Base-by-base conservation (phyloP, 352 stramenopile genomes). In the Phytophthora hibernalis region DNA sequence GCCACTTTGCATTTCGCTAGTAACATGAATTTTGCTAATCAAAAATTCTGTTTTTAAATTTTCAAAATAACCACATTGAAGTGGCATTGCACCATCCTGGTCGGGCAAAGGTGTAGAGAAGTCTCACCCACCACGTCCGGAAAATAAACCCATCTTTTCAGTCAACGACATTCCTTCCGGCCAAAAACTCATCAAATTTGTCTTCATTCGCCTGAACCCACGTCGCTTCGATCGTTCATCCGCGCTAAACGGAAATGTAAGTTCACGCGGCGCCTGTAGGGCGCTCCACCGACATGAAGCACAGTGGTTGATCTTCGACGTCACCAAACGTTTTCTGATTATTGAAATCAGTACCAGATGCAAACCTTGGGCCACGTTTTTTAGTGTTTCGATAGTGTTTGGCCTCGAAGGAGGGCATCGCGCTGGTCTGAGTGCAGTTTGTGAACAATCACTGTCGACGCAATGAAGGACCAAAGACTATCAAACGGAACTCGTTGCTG, bases 231-330 rank as follows among this genome's bases (percentile, higher is more conserved):
- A 67, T 37, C 5, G 59, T 38, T 35, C 12, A 52, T 67, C 12
- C 50, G 43, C 42, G 50, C 50, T 61, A 61, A 48, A 22, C 18
- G 31, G 31, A 53, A 45, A 54, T 69, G 61, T 40, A 69, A 48
- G 37, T 53, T 50, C 49, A 66, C 59, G 10, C 61, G 63, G 51
- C 60, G 45, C 52, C 62, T 68, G 51, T 68, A 68, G 52, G 60
- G 21, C 60, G 60, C 43, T 57, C 44, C 16, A 48, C 33, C 44
- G 60, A 68, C 44, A 52, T 33, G 28, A 68, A 68, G 60, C 21
- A 31, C 16, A 62, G 31, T 31, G 7, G 3, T 42, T 50, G 31
- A 57, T 15, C 43, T 57, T 68, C 51, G 28, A 68, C n/a, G 26
- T 62, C 61, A 13, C 44, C 51, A 57, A 68, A 68, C 10, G 59